Evolutionary conservation across 495 filamentous ascomycete genomes (phyloP).

Genomic region (Mycothermus thermophilus): DNA sequence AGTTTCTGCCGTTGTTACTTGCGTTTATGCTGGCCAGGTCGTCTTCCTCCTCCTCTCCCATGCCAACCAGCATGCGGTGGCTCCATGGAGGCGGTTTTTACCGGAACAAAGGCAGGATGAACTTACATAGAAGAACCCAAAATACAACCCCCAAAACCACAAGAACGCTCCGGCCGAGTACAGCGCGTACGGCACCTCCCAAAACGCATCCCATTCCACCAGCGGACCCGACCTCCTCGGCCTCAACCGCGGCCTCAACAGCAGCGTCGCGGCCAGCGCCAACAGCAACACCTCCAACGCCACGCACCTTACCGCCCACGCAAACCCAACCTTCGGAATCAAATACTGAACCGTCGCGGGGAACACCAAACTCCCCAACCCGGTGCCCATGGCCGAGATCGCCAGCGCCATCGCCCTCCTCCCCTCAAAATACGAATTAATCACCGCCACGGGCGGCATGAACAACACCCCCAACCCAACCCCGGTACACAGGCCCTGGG

Average conservation of each 20-base stretch:
- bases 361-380: constrained; percentile 31
- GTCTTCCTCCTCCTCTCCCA: too few relatives aligned
- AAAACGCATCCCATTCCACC: constrained; percentile 31
- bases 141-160: constrained; percentile 31
- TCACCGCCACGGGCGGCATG: constrained; percentile 29
- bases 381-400: constrained; percentile 27
- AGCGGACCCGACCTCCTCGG: constrained; percentile 22
- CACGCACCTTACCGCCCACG: constrained; percentile 30
- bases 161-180: constrained; percentile 26
- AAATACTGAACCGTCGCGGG: constrained; percentile 30
- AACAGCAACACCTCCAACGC: constrained; percentile 27
- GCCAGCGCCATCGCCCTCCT: constrained; percentile 24
- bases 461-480: constrained; percentile 31
- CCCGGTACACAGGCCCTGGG: constrained; percentile 29
- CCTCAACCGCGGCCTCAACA: constrained; percentile 21
- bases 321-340: constrained; percentile 28
- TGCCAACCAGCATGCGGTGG: too few relatives aligned
- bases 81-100: too few relatives aligned
- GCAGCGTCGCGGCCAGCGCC: constrained; percentile 14
- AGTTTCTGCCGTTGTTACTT: background rate
- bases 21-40: too few relatives aligned
- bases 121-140: constrained; percentile 35
- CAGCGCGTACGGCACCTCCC: constrained; percentile 26
- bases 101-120: too few relatives aligned
- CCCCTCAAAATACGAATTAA: constrained; percentile 28